Conservation (phyloP, 2,329 filamentous ascomycete genomes). For the Aureobasidium leucospermi region DNA sequence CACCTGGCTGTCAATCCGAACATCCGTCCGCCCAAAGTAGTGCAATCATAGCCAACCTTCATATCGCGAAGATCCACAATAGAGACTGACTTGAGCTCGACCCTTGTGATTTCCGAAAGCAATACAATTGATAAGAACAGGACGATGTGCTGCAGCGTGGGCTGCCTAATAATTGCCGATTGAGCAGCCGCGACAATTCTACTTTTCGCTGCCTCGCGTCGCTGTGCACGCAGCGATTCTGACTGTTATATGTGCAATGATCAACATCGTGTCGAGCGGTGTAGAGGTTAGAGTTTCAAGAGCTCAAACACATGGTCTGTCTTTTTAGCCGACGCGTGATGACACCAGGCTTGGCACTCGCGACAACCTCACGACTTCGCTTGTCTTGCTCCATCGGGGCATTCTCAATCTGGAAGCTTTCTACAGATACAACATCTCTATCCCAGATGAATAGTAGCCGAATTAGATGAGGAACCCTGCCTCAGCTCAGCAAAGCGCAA, state of each 20-base stretch:
- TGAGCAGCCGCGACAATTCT: not conserved
- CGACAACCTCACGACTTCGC: not conserved
- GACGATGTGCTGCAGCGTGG: not conserved
- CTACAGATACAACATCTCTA: too few relatives aligned
- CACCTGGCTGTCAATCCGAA: not conserved
- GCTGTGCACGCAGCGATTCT: not conserved
- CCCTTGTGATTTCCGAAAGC: not conserved
- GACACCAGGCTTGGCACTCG: not conserved
- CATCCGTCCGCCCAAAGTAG: not conserved
- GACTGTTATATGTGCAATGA: not conserved
- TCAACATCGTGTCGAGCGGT: not conserved
- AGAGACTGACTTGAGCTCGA: not conserved
- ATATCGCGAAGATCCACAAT: constrained; percentile 4
- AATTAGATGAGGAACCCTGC: too few relatives aligned
- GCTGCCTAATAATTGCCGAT: not conserved
- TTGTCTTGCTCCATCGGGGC: not conserved
- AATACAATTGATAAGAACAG: not conserved
- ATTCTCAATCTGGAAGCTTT: too few relatives aligned
- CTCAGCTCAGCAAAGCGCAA: too few relatives aligned
- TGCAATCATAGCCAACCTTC: not conserved
- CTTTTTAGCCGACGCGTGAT: not conserved
- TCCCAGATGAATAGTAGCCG: too few relatives aligned
- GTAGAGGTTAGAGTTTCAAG: not conserved
- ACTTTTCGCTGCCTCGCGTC: not conserved
- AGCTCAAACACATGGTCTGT: not conserved